Evolutionary conservation across 2,329 filamentous ascomycete genomes (phyloP), one percentile per base, ranked within the genome.

Genomic region (Didymellaceae sp.): DNA sequence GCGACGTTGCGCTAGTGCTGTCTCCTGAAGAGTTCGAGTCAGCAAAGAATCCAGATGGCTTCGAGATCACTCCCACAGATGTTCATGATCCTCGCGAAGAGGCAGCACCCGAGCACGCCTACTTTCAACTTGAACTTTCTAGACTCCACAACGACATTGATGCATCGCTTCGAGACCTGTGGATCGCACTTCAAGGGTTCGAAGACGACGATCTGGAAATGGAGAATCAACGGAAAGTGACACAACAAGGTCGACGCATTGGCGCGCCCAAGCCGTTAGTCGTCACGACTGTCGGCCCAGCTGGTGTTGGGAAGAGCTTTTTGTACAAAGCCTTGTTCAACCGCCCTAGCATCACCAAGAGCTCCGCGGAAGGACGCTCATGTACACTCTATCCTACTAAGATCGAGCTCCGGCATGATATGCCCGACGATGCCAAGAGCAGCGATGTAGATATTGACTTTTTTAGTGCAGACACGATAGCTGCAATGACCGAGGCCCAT

Each of bases 371-470:
- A 31, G 47, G 47, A 28, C 47, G 35, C 7, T 51, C 47, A 3
- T 51, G 47, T 24, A 51, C 47, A 14, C 41, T 51, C 8, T 51
- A 51, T 7, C 47, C 47, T 9, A 51, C 47, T 14, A 51, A 40
- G 18, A 45, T 51, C 3, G 17, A 14, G 6, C 30, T 40, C 4
- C 22, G 31, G 6, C 17, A 35, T 11, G 47, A 32, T 6, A 24
- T 31, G 6, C 17, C 18, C 25, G 22, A 14, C 11, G 6, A 28
- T 9, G 24, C 41, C 3, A 45, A 28, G 8, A 51, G 30, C 14
- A 51, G 47, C 11, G 34, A 51, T 24, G 13, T 51, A 5, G 35
- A 51, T 14, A 41, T 45, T 4, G 34, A 41, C 4, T 39, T 45
- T 8, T 45, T 51, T 14, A 24, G 35, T 14, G 28, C 34, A 31